phyloP scores from a whole-genome alignment of 2,329 filamentous ascomycete genomes.

The Colletotrichum costaricense region DNA sequence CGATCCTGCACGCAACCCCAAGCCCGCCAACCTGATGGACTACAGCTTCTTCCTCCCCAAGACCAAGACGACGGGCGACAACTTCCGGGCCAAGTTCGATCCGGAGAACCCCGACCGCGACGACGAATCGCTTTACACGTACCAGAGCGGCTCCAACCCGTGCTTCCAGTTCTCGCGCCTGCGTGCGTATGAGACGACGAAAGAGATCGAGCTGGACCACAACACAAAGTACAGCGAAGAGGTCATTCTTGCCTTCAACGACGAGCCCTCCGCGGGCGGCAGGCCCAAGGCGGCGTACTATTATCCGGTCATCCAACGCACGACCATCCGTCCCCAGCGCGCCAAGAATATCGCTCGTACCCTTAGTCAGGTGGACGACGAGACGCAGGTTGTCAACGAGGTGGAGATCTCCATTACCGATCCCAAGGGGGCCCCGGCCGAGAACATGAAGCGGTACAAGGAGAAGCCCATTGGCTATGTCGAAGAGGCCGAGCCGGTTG shows the following conservation, averaged over 20 bases:
- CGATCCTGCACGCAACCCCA: constrained; percentile 66
- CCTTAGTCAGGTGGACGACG: constrained; percentile 56
- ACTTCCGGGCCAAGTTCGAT: constrained; percentile 72
- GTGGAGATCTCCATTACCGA: constrained; percentile 67
- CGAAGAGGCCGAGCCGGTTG: constrained; percentile 43
- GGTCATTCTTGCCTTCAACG: constrained; percentile 68
- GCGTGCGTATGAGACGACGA: constrained; percentile 72
- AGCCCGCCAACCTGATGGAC: constrained; percentile 69
- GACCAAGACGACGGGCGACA: constrained; percentile 56
- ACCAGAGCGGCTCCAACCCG: constrained; percentile 55
- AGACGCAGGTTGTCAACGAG: constrained; percentile 65
- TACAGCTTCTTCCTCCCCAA: constrained; percentile 76
- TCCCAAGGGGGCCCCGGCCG: constrained; percentile 63
- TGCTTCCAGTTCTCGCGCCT: constrained; percentile 72
- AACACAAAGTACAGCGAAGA: constrained; percentile 73
- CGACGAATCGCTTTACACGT: constrained; percentile 65
- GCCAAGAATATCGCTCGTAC: constrained; percentile 71
- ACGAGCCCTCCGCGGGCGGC: constrained; percentile 53
- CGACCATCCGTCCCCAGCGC: constrained; percentile 70
- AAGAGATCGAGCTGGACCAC: constrained; percentile 67
- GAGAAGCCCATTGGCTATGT: constrained; percentile 63
- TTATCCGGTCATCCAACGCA: constrained; percentile 75
- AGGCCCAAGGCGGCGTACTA: constrained; percentile 72
- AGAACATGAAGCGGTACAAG: constrained; percentile 64
- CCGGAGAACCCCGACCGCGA: constrained; percentile 65